These are phyloP conservation scores for Hymenoscyphus fructigenus DNA, from an alignment of 2,329 filamentous ascomycete genomes.

Conservation along the genomic window DNA sequence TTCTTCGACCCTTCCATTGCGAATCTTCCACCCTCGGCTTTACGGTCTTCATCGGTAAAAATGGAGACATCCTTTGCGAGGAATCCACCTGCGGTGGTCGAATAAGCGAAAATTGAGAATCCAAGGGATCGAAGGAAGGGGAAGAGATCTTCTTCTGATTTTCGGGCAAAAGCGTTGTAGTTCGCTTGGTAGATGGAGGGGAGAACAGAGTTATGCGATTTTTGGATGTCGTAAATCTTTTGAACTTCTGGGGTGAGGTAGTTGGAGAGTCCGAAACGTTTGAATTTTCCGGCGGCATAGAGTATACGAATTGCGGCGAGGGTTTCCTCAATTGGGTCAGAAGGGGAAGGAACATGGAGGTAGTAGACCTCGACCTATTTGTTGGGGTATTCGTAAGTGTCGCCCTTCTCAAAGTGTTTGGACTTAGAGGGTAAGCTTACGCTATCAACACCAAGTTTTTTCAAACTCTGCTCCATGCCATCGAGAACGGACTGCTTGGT, in stretches of 20 bases:
- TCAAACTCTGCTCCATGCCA: slow-evolving; percentile 27
- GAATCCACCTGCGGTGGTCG: slow-evolving; percentile 60
- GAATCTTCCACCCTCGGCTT: slow-evolving; percentile 39
- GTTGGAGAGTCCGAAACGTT: slow-evolving; percentile 37
- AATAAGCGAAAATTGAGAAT: slow-evolving; percentile 61
- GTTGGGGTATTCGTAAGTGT: neutral
- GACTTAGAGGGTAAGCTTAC: slow-evolving; percentile 18
- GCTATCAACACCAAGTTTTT: slow-evolving; percentile 25
- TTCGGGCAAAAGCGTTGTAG: slow-evolving; percentile 32
- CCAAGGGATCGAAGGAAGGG: slow-evolving; percentile 56
- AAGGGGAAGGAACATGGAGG: slow-evolving; percentile 38
- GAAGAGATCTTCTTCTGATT: slow-evolving; percentile 61
- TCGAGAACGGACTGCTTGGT: slow-evolving; percentile 29
- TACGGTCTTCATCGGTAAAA: neutral
- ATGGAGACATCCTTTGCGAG: slow-evolving; percentile 43
- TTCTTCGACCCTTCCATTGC: neutral
- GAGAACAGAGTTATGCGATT: slow-evolving; percentile 31
- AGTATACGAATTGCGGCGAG: slow-evolving; percentile 36
- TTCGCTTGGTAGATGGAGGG: slow-evolving; percentile 36
- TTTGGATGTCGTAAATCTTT: slow-evolving; percentile 31
- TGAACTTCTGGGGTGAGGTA: slow-evolving; percentile 30
- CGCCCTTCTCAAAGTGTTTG: neutral
- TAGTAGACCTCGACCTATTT: slow-evolving; percentile 64
- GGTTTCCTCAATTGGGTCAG: slow-evolving; percentile 36
- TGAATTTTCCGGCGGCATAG: slow-evolving; percentile 37